These are phyloP conservation scores for Thuja plicata DNA, from an alignment of 83 land plant species.

Conservation along the genomic window DNA sequence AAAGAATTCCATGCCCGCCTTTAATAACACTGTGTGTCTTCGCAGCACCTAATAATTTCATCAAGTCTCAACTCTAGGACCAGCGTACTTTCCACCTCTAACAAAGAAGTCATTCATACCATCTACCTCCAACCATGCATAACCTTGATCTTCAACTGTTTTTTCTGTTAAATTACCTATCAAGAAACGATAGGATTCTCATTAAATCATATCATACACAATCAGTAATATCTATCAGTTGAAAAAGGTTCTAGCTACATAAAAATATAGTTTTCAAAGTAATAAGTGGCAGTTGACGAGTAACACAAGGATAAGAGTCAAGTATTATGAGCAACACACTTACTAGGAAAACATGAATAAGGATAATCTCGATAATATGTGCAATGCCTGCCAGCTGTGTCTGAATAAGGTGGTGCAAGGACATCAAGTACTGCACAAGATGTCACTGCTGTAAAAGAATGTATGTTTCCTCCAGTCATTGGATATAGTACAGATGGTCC, in stretches of 20 bases:
- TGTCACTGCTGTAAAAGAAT: conserved; percentile 90
- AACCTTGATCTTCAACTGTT: conserved; percentile 13
- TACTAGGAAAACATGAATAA: conserved; percentile 49
- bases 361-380: conserved; percentile 88
- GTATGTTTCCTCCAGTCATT: conserved; percentile 82
- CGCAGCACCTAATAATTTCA: neutral
- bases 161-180: conserved; percentile 6
- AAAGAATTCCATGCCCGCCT: neutral
- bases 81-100: conserved; percentile 31
- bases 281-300: neutral
- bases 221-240: neutral
- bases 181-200: neutral
- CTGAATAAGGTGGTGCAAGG: conserved; percentile 91
- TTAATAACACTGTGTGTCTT: neutral
- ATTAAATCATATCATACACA: neutral
- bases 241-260: neutral
- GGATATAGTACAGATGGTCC: conserved; percentile 77
- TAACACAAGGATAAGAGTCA: too few species aligned
- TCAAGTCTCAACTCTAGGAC: conserved; percentile 33
- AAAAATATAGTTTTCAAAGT: neutral
- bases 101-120: conserved; percentile 45
- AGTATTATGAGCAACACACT: conserved; percentile 14
- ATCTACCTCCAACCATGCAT: conserved; percentile 39
- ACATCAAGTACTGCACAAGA: conserved; percentile 96
- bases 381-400: conserved; percentile 73